A percentile compares a stretch with the other conserved stretches of the same genome.
phyloP scores from a whole-genome alignment of 106 monocot species.

The Phalaenopsis aphrodite region DNA sequence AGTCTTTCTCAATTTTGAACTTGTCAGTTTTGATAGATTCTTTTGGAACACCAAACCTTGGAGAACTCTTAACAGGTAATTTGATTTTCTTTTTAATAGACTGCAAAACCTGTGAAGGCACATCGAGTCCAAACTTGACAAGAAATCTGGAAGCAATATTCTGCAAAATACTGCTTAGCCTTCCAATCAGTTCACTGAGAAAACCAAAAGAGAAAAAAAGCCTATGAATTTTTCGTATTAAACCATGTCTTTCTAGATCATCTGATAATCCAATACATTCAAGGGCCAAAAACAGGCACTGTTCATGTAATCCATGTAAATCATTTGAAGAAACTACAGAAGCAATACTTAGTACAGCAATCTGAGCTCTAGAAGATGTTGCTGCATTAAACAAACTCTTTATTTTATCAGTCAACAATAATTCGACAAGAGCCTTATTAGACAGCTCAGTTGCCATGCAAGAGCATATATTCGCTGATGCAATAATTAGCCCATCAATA shows the following conservation, averaged over 20 bases:
- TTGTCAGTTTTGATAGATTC: slow-evolving; percentile 8
- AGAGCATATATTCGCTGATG: slow-evolving; percentile 55
- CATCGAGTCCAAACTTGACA: slow-evolving; percentile 13
- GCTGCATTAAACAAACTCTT: slow-evolving; percentile 51
- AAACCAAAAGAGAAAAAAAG: slow-evolving; percentile 54
- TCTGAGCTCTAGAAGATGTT: slow-evolving; percentile 33
- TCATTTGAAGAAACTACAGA: slow-evolving; percentile 45
- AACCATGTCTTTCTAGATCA: slow-evolving; percentile 45
- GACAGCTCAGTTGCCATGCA: slow-evolving; percentile 38
- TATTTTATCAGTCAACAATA: slow-evolving; percentile 47
- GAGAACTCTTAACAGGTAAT: slow-evolving; percentile 23
- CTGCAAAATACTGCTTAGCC: slow-evolving; percentile 41
- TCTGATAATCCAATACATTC: slow-evolving; percentile 37
- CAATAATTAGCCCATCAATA: slow-evolving; percentile 58
- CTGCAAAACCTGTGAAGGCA: slow-evolving; percentile 11
- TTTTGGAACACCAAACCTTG: slow-evolving; percentile 14
- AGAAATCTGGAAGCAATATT: slow-evolving; percentile 31
- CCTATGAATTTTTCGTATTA: slow-evolving; percentile 47
- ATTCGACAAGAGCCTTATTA: slow-evolving; percentile 34
- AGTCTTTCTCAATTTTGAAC: slow-evolving; percentile 29
- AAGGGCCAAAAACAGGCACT: slow-evolving; percentile 39
- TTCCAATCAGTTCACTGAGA: slow-evolving; percentile 50
- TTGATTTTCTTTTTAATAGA: slow-evolving; percentile 44
- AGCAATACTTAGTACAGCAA: slow-evolving; percentile 55
- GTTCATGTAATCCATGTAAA: slow-evolving; percentile 31